Conservation (phyloP, 2,329 filamentous ascomycete species). For the Dothistroma septosporum region DNA sequence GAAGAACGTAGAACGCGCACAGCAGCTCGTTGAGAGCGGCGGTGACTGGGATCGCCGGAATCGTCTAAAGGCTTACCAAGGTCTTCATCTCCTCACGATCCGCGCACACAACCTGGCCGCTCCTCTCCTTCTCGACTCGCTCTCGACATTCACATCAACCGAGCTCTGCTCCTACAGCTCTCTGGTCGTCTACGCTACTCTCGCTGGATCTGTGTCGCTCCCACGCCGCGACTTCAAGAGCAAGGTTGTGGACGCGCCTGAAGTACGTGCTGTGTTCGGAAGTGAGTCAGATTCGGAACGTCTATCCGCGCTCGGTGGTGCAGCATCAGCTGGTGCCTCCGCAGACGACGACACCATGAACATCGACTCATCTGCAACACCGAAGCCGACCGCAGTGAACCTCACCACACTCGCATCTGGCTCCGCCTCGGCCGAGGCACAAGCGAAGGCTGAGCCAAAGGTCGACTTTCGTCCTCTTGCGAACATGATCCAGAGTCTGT, state of each 20-base stretch:
- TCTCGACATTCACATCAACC: conserved; percentile 98
- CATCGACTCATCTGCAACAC: conserved; percentile 25
- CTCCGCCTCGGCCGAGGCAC: conserved; percentile 51
- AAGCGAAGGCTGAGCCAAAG: conserved; percentile 72
- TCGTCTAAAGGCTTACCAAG: conserved; percentile 97
- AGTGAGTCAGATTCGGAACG: conserved; percentile 72
- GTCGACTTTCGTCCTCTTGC: conserved; percentile 88
- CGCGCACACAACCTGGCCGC: conserved; percentile 87
- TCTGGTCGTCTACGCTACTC: conserved; percentile 90
- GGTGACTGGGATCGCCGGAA: conserved; percentile 99
- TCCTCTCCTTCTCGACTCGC: conserved; percentile 88
- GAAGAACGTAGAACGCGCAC: conserved; percentile 88
- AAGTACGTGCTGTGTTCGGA: conserved; percentile 95
- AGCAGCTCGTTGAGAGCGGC: conserved; percentile 84
- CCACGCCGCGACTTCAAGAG: conserved; percentile 98
- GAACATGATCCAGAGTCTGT: conserved; percentile 83
- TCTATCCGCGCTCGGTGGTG: conserved; percentile 73
- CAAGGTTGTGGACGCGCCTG: conserved; percentile 95
- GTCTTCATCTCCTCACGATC: conserved; percentile 84
- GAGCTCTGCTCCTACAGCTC: conserved; percentile 96
- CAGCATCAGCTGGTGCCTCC: conserved; percentile 74
- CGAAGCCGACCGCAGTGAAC: conserved; percentile 71
- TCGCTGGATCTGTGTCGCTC: conserved; percentile 88
- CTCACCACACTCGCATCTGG: conserved; percentile 72
- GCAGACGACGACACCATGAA: conserved; percentile 67